These are phyloP conservation scores for Cladophialophora immunda DNA, from an alignment of 2,329 filamentous ascomycete species.

Conservation along the genomic window DNA sequence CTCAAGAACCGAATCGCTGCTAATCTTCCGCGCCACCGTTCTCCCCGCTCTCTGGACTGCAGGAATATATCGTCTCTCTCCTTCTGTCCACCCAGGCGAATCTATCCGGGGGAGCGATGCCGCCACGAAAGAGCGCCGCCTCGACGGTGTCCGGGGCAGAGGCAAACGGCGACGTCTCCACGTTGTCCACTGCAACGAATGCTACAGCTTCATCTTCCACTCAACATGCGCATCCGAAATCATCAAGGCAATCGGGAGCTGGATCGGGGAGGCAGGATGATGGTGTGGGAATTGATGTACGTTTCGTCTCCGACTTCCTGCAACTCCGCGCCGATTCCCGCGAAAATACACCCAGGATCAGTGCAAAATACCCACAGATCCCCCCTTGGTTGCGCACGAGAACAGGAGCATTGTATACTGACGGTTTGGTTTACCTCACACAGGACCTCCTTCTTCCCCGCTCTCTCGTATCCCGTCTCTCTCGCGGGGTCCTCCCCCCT, in stretches of 20 bases:
- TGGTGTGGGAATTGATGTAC: constrained; percentile 38
- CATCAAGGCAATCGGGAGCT: constrained; percentile 32
- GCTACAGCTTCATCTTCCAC: constrained; percentile 18
- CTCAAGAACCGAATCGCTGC: neutral
- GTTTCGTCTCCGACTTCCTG: constrained; percentile 12
- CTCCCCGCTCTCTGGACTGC: neutral
- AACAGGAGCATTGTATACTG: neutral
- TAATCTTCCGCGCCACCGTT: neutral
- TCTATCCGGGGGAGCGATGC: constrained; percentile 29
- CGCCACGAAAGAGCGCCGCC: constrained; percentile 38
- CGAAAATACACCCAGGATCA: neutral
- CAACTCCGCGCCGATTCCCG: neutral
- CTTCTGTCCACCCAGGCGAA: neutral
- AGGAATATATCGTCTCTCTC: neutral
- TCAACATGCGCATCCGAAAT: constrained; percentile 40
- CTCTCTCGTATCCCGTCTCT: constrained; percentile 68
- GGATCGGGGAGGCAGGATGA: constrained; percentile 32
- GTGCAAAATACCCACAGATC: neutral
- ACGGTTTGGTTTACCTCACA: neutral
- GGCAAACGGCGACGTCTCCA: constrained; percentile 37
- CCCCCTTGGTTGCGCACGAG: neutral
- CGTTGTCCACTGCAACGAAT: constrained; percentile 37
- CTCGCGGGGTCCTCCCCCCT: constrained; percentile 69
- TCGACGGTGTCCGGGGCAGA: constrained; percentile 43
- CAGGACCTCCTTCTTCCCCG: constrained; percentile 71